phyloP scores from a whole-genome alignment of 2,329 filamentous ascomycete genomes.

The Paracoccidioides lutzii region DNA sequence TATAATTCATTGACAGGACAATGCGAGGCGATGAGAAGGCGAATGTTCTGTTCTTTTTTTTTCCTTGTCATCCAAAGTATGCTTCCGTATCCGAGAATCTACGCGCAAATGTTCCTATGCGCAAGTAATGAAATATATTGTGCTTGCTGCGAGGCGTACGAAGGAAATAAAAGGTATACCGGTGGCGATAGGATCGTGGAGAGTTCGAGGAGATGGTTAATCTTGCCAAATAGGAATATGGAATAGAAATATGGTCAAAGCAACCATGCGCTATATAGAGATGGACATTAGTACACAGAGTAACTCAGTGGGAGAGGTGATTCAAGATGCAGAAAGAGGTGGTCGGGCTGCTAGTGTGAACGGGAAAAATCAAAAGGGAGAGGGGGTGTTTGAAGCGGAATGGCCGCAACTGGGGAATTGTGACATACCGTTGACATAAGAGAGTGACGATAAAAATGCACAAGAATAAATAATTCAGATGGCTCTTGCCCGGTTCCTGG shows the following conservation, averaged over 20 bases:
- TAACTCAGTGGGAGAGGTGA: not conserved
- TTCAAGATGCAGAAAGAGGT: not conserved
- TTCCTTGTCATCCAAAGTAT: not conserved
- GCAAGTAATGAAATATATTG: constrained; percentile 14
- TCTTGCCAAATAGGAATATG: constrained; percentile 5
- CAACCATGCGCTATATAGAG: constrained; percentile 17
- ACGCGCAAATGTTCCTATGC: not conserved
- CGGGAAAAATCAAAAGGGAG: not conserved
- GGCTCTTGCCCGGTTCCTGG: not conserved
- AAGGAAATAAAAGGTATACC: not conserved
- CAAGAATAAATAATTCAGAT: constrained; percentile 8
- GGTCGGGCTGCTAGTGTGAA: not conserved
- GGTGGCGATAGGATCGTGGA: not conserved
- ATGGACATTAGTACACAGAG: constrained; percentile 10
- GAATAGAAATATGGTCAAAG: constrained; percentile 16
- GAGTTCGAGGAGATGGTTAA: not conserved
- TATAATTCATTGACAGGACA: constrained; percentile 2
- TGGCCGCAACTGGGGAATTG: not conserved
- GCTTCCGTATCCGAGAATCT: not conserved
- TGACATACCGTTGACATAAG: constrained; percentile 21
- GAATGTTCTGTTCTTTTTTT: not conserved
- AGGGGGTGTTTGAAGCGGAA: not conserved
- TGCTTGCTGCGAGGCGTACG: not conserved
- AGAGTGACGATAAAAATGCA: constrained; percentile 20
- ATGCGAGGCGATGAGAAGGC: not conserved